Evolutionary conservation across 2,329 filamentous ascomycete species (phyloP).

Genomic region (Rhynchosporium agropyri): DNA sequence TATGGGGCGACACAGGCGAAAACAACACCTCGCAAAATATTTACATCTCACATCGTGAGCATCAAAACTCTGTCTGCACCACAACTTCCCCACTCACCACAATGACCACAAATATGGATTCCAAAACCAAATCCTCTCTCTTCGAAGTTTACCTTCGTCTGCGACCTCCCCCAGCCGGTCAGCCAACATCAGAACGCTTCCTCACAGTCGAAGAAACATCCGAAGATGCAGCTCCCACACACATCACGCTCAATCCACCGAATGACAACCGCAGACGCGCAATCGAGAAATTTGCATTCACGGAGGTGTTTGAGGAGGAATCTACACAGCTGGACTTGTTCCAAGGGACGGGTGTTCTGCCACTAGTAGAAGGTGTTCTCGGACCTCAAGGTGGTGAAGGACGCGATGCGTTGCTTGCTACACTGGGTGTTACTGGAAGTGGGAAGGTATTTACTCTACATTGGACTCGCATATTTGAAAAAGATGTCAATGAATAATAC

Average conservation of each 20-base stretch:
- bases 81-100: background rate
- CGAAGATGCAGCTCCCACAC: conserved; percentile 56
- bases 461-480: background rate
- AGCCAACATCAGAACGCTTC: conserved; percentile 63
- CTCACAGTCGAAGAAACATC: conserved; percentile 71
- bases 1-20: conserved; percentile 3
- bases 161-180: conserved; percentile 58
- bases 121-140: conserved; percentile 58
- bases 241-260: conserved; percentile 78
- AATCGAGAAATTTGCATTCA: conserved; percentile 93
- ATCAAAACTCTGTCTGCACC: too few relatives aligned
- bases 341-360: conserved; percentile 72
- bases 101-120: conserved; percentile 42
- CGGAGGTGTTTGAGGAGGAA: conserved; percentile 86
- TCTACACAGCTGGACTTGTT: conserved; percentile 87
- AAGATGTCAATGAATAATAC: conserved; percentile 22
- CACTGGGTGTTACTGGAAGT: conserved; percentile 90
- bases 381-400: conserved; percentile 73
- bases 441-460: conserved; percentile 70
- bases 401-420: conserved; percentile 87
- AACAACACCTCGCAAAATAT: conserved; percentile 11
- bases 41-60: conserved; percentile 2
- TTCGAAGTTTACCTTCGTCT: conserved; percentile 93
- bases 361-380: conserved; percentile 80
- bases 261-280: conserved; percentile 82